Evolutionary conservation across 106 monocot species (phyloP), one percentile per base, ranked within the genome.

Genomic region (Phalaenopsis aphrodite): DNA sequence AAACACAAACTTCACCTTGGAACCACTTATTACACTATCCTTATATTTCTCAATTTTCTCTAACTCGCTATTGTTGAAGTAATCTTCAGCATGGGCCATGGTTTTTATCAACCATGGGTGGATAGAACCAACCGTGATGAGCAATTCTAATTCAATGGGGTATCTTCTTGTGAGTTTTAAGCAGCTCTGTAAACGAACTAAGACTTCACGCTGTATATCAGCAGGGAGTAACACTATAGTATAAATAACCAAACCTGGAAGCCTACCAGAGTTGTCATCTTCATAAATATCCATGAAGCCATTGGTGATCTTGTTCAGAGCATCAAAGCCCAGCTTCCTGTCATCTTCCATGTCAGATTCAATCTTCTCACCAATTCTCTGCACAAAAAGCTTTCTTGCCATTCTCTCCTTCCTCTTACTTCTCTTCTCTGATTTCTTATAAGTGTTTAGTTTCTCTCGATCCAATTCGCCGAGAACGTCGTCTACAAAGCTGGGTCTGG

Each of bases 221-320:
- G 85, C 82, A 41, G 89, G 84, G 11, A 57, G 75, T 64, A 94
- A 67, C 73, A 88, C 61, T 30, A 94, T 24, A 43, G 88, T 91
- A 69, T 92, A 90, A 15, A 86, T 81, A n/a, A 85, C 78, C 78
- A 90, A 73, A 14, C 94, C 94, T 14, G 94, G 94, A 81, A 94
- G 89, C 9, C 12, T 73, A n/a, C 61, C 80, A 58, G 78, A 79
- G 19, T 45, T 80, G 36, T 78, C 86, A 30, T 84, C 86, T 75
- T 85, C 88, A 75, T 89, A 84, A 69, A 76, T 72, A 79, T 91
- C 88, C 5, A 94, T 76, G 67, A 94, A 94, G 15, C 76, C 75
- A 73, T 75, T 76, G 14, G 91, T 94, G 48, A 89, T 71, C 30
- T 52, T 81, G 11, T 80, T 86, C 74, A 94, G 78, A 72, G 86